Conservation (phyloP, 352 stramenopile genomes). For the Phytopythium delawarense region DNA sequence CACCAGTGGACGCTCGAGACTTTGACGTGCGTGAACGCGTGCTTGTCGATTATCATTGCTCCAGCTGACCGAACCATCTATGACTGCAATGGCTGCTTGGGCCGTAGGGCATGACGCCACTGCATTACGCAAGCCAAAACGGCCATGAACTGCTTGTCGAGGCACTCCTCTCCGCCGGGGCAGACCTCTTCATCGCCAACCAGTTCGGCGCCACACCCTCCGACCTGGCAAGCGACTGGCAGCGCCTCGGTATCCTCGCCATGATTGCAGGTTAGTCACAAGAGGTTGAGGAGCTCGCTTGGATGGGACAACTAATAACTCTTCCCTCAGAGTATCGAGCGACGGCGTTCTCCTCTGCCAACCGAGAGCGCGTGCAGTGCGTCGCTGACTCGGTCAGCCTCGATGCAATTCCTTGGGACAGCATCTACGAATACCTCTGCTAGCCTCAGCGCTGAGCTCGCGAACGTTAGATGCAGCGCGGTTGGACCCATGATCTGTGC, state of each 20-base stretch:
- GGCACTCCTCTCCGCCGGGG: conserved; percentile 24
- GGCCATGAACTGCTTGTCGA: conserved; percentile 45
- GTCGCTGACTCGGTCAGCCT: conserved; percentile 1
- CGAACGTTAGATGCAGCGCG: neutral
- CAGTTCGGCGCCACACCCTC: conserved; percentile 42
- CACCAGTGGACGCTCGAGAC: conserved; percentile 28
- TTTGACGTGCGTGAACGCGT: conserved; percentile 21
- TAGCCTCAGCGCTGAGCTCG: neutral
- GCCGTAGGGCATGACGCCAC: conserved; percentile 36
- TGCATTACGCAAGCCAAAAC: conserved; percentile 58
- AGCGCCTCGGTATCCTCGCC: conserved; percentile 41
- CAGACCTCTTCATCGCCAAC: conserved; percentile 39
- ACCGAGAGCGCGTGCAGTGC: conserved; percentile 20
- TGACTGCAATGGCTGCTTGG: neutral
- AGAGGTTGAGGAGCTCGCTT: neutral
- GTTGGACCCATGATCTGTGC: neutral
- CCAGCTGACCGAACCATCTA: neutral
- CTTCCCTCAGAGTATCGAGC: conserved; percentile 12
- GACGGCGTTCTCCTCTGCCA: conserved; percentile 13
- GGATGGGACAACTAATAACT: neutral
- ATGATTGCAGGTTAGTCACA: conserved; percentile 31
- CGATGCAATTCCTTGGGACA: neutral
- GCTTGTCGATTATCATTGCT: neutral
- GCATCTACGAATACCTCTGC: conserved; percentile 1
- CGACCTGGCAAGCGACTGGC: conserved; percentile 57